These are phyloP conservation scores for Urochloa ruziziensis DNA, from an alignment of 176 grass and related monocot species.

Conservation along the genomic window DNA sequence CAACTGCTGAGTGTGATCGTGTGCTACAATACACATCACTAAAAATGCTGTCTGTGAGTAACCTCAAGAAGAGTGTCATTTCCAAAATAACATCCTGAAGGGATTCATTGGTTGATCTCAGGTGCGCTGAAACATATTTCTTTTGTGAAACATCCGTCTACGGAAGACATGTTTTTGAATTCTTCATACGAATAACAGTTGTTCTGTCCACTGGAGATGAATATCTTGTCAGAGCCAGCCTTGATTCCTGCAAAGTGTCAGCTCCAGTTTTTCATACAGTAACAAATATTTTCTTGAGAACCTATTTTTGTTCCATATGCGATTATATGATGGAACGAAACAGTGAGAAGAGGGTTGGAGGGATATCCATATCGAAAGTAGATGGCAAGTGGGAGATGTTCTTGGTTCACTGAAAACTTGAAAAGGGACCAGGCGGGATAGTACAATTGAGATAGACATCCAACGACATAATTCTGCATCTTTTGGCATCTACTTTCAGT, in stretches of 20 bases:
- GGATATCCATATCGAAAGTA: slow-evolving; percentile 8
- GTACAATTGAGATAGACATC: slow-evolving; percentile 14
- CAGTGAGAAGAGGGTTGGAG: not conserved
- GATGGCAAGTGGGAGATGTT: slow-evolving; percentile 15
- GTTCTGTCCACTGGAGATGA: not conserved
- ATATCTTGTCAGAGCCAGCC: not conserved
- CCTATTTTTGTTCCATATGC: not conserved
- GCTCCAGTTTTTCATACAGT: not conserved
- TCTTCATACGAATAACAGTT: not conserved
- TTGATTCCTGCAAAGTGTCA: not conserved
- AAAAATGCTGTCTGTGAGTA: not conserved
- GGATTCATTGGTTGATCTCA: not conserved
- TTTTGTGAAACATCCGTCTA: not conserved
- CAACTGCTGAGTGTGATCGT: not conserved
- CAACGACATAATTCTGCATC: not conserved
- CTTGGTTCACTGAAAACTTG: not conserved
- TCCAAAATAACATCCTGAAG: not conserved
- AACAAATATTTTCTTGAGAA: not conserved
- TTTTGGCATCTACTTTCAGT: not conserved
- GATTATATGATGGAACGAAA: not conserved
- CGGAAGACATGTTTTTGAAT: not conserved
- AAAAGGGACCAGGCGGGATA: not conserved
- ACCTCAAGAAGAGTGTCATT: not conserved
- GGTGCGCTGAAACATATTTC: not conserved
- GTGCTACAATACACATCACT: not conserved